Evolutionary conservation across 148 eudicot genomes (phyloP).

Genomic region (Amaranthus cruentus): DNA sequence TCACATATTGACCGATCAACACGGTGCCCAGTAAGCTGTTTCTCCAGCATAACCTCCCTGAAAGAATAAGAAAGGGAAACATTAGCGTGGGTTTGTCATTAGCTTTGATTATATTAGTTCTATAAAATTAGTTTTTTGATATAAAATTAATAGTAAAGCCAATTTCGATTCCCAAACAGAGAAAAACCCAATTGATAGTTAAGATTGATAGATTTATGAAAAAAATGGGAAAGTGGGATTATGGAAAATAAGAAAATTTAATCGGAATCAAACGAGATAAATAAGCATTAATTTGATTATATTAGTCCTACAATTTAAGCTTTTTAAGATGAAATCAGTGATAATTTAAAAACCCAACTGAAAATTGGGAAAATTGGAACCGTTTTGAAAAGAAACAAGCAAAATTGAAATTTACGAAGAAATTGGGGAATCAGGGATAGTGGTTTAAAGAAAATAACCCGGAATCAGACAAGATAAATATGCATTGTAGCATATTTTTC

Average conservation of each 20-base stretch:
- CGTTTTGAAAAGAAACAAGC: background rate
- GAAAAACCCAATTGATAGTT: too few species aligned
- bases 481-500: constrained; percentile 55
- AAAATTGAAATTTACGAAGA: background rate
- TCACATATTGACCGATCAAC: constrained; percentile 84
- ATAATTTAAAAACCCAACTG: background rate
- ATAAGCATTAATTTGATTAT: background rate
- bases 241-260: too few species aligned
- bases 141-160: too few species aligned
- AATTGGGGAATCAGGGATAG: background rate
- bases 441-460: constrained; percentile 33
- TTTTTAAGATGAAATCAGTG: background rate
- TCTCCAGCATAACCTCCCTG: constrained; percentile 89
- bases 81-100: background rate
- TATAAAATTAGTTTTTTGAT: background rate
- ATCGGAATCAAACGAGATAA: too few species aligned
- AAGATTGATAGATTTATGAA: too few species aligned
- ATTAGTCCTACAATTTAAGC: background rate
- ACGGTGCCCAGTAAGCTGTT: constrained; percentile 74
- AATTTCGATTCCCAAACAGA: too few species aligned
- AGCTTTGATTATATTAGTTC: background rate
- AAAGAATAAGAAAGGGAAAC: background rate
- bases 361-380: background rate
- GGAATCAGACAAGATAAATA: constrained; percentile 55
- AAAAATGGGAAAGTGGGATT: too few species aligned